A percentile compares a stretch with the other conserved stretches of the same genome.
Evolutionary conservation across 768 basidiomycete genomes (phyloP).

Genomic region (Lentinula sp.): DNA sequence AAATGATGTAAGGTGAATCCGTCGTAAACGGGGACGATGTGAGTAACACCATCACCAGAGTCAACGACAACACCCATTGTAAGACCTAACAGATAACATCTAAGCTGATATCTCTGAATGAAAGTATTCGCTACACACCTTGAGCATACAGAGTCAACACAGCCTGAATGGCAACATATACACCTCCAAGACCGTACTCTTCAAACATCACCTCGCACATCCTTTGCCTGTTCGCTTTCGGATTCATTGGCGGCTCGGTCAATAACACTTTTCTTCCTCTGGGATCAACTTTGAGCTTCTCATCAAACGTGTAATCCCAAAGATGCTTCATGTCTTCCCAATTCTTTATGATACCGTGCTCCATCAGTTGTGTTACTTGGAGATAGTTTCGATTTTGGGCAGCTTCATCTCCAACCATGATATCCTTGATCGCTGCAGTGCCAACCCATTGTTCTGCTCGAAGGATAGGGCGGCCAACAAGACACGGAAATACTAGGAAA

Average conservation of each 20-base stretch:
- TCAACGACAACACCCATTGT: constrained; percentile 99
- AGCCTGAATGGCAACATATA: constrained; percentile 99
- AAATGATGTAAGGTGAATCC: constrained; percentile 95
- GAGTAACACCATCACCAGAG: constrained; percentile 98
- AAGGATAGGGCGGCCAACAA: constrained; percentile 94
- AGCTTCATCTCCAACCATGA: constrained; percentile 98
- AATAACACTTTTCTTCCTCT: constrained; percentile 84
- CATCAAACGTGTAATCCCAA: constrained; percentile 98
- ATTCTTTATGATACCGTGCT: constrained; percentile 97
- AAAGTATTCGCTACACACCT: constrained; percentile 45
- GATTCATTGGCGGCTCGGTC: constrained; percentile 99
- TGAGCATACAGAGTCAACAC: constrained; percentile 98
- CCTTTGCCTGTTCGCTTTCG: constrained; percentile 82
- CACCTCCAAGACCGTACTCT: constrained; percentile 92
- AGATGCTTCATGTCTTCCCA: constrained; percentile 99
- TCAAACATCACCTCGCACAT: constrained; percentile 99
- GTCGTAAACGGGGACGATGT: constrained; percentile 98
- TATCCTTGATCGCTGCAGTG: constrained; percentile 83
- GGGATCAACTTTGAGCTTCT: constrained; percentile 89
- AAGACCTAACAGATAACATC: constrained; percentile 51
- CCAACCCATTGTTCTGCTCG: constrained; percentile 96
- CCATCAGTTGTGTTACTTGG: constrained; percentile 97
- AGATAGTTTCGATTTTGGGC: constrained; percentile 91
- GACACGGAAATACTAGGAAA: constrained; percentile 82
- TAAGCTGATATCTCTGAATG: neutral